These are phyloP conservation scores for Xylaria sp. DNA, from an alignment of 2,329 filamentous ascomycete genomes.

Conservation along the genomic window DNA sequence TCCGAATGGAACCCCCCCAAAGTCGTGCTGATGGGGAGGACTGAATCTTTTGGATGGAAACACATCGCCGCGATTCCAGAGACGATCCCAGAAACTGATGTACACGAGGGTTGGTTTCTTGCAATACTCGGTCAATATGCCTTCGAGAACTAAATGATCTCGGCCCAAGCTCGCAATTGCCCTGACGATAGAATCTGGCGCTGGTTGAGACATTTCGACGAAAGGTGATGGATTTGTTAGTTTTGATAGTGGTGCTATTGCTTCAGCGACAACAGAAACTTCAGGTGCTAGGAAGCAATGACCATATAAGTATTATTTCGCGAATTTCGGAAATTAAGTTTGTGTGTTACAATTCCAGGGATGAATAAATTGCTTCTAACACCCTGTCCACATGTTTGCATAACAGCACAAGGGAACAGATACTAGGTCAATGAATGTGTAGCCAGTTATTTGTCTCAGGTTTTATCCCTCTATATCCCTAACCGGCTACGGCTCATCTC, in stretches of 20 bases:
- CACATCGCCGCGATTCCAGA: too few species aligned
- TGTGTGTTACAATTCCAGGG: too few species aligned
- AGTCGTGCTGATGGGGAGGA: not conserved
- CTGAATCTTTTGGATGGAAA: too few species aligned
- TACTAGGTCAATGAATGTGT: not conserved
- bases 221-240: not conserved
- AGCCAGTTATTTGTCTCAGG: not conserved
- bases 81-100: conserved; percentile 13
- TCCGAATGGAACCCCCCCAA: not conserved
- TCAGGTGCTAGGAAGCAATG: not conserved
- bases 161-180: not conserved
- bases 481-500: too few species aligned
- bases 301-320: not conserved
- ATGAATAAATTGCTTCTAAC: too few species aligned
- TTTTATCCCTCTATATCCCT: not conserved
- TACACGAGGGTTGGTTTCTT: conserved; percentile 19
- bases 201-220: not conserved
- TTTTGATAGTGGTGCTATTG: not conserved
- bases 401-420: too few species aligned
- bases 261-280: not conserved
- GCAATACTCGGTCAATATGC: conserved; percentile 1
- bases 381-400: too few species aligned
- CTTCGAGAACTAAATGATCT: not conserved
- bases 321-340: too few species aligned
- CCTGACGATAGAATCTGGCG: not conserved